Evolutionary conservation across 2,329 filamentous ascomycete genomes (phyloP).

Genomic region (Xylariaceae sp.): DNA sequence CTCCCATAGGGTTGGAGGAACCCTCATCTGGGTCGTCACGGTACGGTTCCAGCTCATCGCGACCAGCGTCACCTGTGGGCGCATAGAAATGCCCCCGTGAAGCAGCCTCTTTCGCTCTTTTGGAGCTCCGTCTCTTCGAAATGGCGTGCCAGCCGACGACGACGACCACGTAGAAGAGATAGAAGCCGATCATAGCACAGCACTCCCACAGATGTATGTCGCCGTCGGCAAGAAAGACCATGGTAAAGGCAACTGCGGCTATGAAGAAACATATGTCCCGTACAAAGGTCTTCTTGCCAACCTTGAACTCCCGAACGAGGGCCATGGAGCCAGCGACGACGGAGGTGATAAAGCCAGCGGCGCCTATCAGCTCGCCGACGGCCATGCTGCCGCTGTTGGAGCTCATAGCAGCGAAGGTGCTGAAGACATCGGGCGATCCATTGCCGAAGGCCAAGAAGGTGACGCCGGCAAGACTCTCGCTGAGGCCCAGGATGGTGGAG

Average conservation of each 20-base stretch:
- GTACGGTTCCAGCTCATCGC: constrained; percentile 57
- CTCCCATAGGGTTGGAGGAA: constrained; percentile 27
- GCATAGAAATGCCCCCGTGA: constrained; percentile 68
- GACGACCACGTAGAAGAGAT: constrained; percentile 78
- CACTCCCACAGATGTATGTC: constrained; percentile 84
- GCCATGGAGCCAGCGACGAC: constrained; percentile 98
- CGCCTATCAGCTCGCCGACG: constrained; percentile 88
- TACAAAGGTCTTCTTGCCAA: constrained; percentile 82
- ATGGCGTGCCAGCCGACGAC: constrained; percentile 94
- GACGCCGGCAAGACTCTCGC: constrained; percentile 91
- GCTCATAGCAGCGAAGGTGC: constrained; percentile 95
- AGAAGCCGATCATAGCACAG: constrained; percentile 81
- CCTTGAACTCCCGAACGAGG: constrained; percentile 87
- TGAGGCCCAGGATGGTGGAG: constrained; percentile 79
- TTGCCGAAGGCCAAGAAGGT: constrained; percentile 97
- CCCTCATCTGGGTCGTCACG: constrained; percentile 55
- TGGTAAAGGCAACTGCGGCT: constrained; percentile 75
- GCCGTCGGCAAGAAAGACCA: constrained; percentile 81
- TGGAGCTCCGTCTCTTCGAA: constrained; percentile 52
- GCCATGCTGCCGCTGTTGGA: constrained; percentile 96
- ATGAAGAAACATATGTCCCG: constrained; percentile 92
- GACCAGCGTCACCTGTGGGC: constrained; percentile 36
- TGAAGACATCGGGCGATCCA: constrained; percentile 96
- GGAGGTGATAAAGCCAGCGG: constrained; percentile 90
- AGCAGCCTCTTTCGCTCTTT: constrained; percentile 58